Evolutionary conservation across 805 yeast species (phyloP).

Genomic region (Priceomyces haplophilus): DNA sequence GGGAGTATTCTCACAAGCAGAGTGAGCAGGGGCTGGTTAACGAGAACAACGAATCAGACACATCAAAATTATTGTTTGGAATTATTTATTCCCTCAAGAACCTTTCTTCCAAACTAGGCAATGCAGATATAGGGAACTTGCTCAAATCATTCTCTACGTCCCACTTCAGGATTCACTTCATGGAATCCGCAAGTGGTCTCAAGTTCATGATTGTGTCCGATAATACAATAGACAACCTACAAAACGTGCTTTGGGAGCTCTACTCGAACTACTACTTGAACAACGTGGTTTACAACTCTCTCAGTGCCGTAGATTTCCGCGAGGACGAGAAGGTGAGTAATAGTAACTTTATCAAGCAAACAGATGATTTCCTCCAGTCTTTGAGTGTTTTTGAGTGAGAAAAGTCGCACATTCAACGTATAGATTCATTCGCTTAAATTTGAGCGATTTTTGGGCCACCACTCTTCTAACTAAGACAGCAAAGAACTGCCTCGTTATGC

Average conservation of each 20-base stretch:
- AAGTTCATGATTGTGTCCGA: constrained; percentile 76
- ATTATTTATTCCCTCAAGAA: constrained; percentile 75
- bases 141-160: constrained; percentile 66
- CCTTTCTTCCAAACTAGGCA: constrained; percentile 56
- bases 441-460: too few species aligned
- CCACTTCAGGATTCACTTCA: constrained; percentile 72
- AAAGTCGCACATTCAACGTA: too few species aligned
- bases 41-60: constrained; percentile 59
- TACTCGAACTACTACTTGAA: constrained; percentile 59
- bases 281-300: constrained; percentile 55
- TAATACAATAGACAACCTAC: constrained; percentile 52
- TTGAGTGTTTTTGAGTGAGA: constrained; percentile 11
- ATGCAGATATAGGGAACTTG: constrained; percentile 27
- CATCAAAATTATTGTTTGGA: constrained; percentile 82
- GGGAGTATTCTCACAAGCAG: constrained; percentile 48
- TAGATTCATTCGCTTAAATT: too few species aligned
- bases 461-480: too few species aligned
- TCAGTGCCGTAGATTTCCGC: constrained; percentile 55
- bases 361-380: constrained; percentile 47
- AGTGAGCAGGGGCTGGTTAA: constrained; percentile 33
- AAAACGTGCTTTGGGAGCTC: constrained; percentile 52
- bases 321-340: constrained; percentile 53
- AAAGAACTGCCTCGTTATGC: too few species aligned
- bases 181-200: constrained; percentile 75
- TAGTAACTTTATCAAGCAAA: constrained; percentile 50